A percentile compares a stretch with the other conserved stretches of the same genome.
Evolutionary conservation across 805 yeast genomes (phyloP).

Genomic region (Metschnikowia gelsemii): DNA sequence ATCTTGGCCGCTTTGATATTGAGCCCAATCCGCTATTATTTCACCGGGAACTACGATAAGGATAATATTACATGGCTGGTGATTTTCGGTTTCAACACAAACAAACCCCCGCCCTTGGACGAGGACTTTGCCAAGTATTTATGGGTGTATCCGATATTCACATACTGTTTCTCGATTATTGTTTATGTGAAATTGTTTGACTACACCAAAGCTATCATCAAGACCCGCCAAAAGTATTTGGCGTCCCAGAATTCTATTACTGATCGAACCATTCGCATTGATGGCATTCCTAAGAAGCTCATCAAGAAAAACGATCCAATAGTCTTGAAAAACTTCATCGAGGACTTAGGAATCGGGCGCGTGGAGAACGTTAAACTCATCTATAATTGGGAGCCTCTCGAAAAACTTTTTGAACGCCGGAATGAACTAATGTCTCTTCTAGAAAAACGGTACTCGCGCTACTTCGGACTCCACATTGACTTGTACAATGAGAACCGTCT

Average conservation of each 20-base stretch:
- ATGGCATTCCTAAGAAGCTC: slow-evolving; percentile 52
- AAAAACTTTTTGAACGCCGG: slow-evolving; percentile 37
- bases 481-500: slow-evolving; percentile 34
- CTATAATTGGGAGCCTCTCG: slow-evolving; percentile 46
- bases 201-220: slow-evolving; percentile 49
- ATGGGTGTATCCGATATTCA: slow-evolving; percentile 55
- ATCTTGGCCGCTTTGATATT: slow-evolving; percentile 29
- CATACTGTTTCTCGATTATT: slow-evolving; percentile 51
- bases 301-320: slow-evolving; percentile 37
- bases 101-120: slow-evolving; percentile 26
- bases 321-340: slow-evolving; percentile 49
- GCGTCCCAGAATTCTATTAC: slow-evolving; percentile 61
- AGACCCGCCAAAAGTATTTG: slow-evolving; percentile 54
- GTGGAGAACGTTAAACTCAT: slow-evolving; percentile 52
- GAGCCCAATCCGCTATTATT: slow-evolving; percentile 40
- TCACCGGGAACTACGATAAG: slow-evolving; percentile 45
- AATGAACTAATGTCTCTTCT: slow-evolving; percentile 29
- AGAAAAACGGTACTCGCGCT: slow-evolving; percentile 43
- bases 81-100: slow-evolving; percentile 7
- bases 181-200: slow-evolving; percentile 46
- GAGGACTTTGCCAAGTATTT: slow-evolving; percentile 45
- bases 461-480: slow-evolving; percentile 44
- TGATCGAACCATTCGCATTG: slow-evolving; percentile 55
- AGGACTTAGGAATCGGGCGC: slow-evolving; percentile 54
- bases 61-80: slow-evolving; percentile 29